A percentile compares a stretch with the other conserved stretches of the same genome.
Conservation (phyloP, 2,329 filamentous ascomycete genomes). For the Penicillium sp. region DNA sequence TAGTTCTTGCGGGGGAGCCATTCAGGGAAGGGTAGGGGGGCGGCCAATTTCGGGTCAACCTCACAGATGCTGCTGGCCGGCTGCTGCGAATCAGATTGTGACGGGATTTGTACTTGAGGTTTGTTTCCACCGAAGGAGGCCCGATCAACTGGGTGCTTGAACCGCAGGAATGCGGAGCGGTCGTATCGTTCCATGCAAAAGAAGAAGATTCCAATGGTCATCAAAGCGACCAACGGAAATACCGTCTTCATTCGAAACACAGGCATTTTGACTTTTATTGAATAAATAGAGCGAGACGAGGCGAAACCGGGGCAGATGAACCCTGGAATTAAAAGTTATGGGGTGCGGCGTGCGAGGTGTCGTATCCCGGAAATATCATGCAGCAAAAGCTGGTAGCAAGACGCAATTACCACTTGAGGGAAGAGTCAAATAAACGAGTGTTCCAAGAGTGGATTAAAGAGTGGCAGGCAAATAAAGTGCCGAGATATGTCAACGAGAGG, state of each 20-base stretch:
- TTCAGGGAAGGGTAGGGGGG: conserved; percentile 40
- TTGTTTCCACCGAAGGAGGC: conserved; percentile 17
- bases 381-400: conserved; percentile 8
- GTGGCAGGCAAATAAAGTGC: conserved; percentile 25
- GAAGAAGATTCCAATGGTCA: conserved; percentile 42
- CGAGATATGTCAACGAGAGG: conserved; percentile 33
- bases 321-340: conserved; percentile 8
- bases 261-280: conserved; percentile 36
- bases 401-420: neutral
- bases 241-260: conserved; percentile 40
- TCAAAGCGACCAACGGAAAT: conserved; percentile 39
- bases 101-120: conserved; percentile 14
- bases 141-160: conserved; percentile 37
- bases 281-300: conserved; percentile 17
- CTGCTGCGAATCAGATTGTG: conserved; percentile 18
- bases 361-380: conserved; percentile 11
- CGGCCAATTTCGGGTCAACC: conserved; percentile 33
- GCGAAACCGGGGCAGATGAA: neutral
- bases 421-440: conserved; percentile 12
- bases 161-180: conserved; percentile 34
- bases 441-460: conserved; percentile 16
- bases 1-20: conserved; percentile 47
- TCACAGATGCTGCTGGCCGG: conserved; percentile 32
- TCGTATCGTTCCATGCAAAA: conserved; percentile 43
- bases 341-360: neutral